Evolutionary conservation across 2,329 filamentous ascomycete genomes (phyloP).

Genomic region (Macrophomina phaseolina): DNA sequence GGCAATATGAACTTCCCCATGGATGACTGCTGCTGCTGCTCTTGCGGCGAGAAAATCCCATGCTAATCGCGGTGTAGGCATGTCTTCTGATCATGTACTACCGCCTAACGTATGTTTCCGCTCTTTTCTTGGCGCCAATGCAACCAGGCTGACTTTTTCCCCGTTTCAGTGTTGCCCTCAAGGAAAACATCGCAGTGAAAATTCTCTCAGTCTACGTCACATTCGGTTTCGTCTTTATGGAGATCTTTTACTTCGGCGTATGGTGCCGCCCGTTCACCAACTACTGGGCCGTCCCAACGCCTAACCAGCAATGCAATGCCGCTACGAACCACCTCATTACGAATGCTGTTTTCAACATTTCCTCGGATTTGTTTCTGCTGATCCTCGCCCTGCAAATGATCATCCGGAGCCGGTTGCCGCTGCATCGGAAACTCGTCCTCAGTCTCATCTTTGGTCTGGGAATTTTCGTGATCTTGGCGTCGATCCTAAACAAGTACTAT

Average conservation of each 20-base stretch:
- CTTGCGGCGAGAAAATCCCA: slow-evolving; percentile 31
- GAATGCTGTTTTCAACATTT: slow-evolving; percentile 52
- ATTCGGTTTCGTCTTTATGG: slow-evolving; percentile 45
- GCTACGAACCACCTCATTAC: slow-evolving; percentile 55
- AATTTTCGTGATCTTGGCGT: slow-evolving; percentile 48
- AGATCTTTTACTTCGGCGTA: slow-evolving; percentile 47
- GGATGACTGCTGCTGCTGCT: neutral
- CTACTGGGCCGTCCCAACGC: slow-evolving; percentile 42
- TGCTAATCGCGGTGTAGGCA: slow-evolving; percentile 26
- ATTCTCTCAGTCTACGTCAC: slow-evolving; percentile 42
- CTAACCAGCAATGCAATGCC: slow-evolving; percentile 47
- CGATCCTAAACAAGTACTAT: slow-evolving; percentile 57
- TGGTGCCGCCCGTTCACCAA: slow-evolving; percentile 48
- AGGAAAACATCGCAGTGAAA: slow-evolving; percentile 44
- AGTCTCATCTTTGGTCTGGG: slow-evolving; percentile 60
- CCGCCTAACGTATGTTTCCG: slow-evolving; percentile 39
- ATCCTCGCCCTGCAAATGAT: slow-evolving; percentile 48
- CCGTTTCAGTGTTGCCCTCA: slow-evolving; percentile 32
- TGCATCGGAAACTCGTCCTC: slow-evolving; percentile 55
- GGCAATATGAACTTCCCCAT: neutral
- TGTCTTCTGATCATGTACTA: slow-evolving; percentile 47
- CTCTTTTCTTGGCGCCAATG: slow-evolving; percentile 6
- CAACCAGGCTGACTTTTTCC: neutral
- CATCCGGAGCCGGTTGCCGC: slow-evolving; percentile 41
- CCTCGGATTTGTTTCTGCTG: slow-evolving; percentile 45